Base-by-base conservation (phyloP, 345 rosid genomes). In the Acer negundo region DNA sequence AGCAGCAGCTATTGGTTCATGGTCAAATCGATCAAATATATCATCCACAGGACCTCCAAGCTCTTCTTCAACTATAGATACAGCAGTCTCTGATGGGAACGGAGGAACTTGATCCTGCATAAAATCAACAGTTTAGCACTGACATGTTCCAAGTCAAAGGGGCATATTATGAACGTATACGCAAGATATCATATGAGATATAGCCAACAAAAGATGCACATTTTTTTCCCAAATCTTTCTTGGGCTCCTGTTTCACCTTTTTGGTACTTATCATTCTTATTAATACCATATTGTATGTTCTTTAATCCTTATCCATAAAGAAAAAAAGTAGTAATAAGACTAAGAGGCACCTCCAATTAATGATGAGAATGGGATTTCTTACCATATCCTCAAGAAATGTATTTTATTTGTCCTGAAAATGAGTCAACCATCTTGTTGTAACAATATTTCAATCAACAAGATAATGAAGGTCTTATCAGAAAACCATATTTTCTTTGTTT, bases 21-120 rank as follows among this genome's bases (percentile, higher is more conserved):
- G 85, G 81, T 96, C 98, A 83, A 96, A 96, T 59, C 81, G 84
- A 67, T 96, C 95, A 31, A 96, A 96, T 65, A 91, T 77, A 61
- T 85, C 87, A 74, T 82, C 84, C 59, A 94, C 79, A 17, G 92
- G 87, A 63, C 75, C 90, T 86, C 99, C 97, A 82, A 96, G 97
- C 87, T 96, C 99, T 87, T 93, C 97, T 84, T 92, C 92, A 70
- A 94, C 90, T 77, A 91, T 96, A 31, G 94, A 82, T 61, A 92
- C 72, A 67, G 98, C 97, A 62, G 96, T 92, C 67, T 92, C 94
- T 20, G 99, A 96, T 75, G 99, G 87, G 77, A 96, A 96, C 16
- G 99, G 99, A 75, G 99, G 99, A 85, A 96, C 99, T 92, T 96
- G 98, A 90, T 96, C 99, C 99, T 96, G 83, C 66, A 83, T 2